Conservation (phyloP, 805 yeast genomes). For the Maudiozyma turicensis region DNA sequence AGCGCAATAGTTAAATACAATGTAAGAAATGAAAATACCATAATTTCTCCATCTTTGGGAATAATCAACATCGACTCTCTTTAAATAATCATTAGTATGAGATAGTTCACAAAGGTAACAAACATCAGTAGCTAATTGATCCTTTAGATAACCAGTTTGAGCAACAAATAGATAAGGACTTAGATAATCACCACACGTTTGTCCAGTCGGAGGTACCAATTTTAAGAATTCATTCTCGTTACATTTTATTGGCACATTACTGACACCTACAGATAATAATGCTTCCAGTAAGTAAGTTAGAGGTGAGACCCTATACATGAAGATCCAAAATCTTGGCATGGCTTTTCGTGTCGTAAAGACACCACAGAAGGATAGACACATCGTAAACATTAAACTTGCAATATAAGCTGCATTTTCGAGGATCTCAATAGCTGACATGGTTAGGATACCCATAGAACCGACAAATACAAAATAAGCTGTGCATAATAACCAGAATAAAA, state of each 20-base stretch:
- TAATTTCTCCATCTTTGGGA: conserved; percentile 47
- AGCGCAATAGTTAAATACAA: conserved; percentile 34
- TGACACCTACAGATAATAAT: conserved; percentile 46
- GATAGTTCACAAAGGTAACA: conserved; percentile 53
- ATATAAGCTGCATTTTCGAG: conserved; percentile 58
- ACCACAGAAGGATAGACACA: conserved; percentile 70
- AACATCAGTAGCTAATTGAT: conserved; percentile 36
- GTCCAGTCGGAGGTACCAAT: conserved; percentile 45
- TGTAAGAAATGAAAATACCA: conserved; percentile 47
- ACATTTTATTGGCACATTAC: conserved; percentile 41
- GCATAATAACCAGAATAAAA: conserved; percentile 38
- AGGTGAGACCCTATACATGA: conserved; percentile 73
- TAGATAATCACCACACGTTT: conserved; percentile 52
- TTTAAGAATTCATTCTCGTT: conserved; percentile 37
- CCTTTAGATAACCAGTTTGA: conserved; percentile 41
- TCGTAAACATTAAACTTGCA: conserved; percentile 47
- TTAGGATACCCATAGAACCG: conserved; percentile 49
- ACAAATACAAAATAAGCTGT: conserved; percentile 44
- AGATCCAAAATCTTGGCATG: conserved; percentile 71
- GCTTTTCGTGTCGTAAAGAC: conserved; percentile 50
- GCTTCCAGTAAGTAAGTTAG: conserved; percentile 56
- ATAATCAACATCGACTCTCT: conserved; percentile 32
- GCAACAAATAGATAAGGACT: conserved; percentile 24
- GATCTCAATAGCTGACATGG: conserved; percentile 48
- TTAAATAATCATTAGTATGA: conserved; percentile 51